Percentiles rank a stretch among this genome's conserved stretches.
Conservation (phyloP, 176 grass and related monocot species). For the Phyllostachys edulis region DNA sequence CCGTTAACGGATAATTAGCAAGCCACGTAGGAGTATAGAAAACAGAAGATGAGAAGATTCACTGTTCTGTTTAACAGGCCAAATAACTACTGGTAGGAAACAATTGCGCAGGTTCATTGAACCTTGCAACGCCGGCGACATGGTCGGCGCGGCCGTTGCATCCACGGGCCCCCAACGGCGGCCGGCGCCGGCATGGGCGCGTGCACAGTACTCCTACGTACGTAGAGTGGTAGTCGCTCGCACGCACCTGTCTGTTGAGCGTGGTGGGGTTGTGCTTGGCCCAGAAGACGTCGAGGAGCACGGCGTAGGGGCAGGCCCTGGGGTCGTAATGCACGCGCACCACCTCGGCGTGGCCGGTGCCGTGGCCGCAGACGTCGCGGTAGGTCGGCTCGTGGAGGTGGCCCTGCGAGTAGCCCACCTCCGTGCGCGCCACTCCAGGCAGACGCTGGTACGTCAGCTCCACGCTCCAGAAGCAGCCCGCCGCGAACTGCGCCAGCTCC, state of each 20-base stretch:
- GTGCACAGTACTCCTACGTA: too few relatives aligned
- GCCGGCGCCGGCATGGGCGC: too few relatives aligned
- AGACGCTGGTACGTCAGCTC: slow-evolving; percentile 84
- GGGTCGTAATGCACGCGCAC: slow-evolving; percentile 83
- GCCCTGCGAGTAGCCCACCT: slow-evolving; percentile 91
- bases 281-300: slow-evolving; percentile 84
- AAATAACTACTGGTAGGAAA: background rate
- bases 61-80: background rate
- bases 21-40: background rate
- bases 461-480: slow-evolving; percentile 97
- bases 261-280: slow-evolving; percentile 85
- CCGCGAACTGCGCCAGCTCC: slow-evolving; percentile 78
- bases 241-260: slow-evolving; percentile 65
- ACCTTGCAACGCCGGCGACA: slow-evolving; percentile 18
- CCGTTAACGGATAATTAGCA: background rate
- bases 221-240: too few relatives aligned
- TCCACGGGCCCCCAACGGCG: background rate
- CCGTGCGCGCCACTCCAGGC: slow-evolving; percentile 77
- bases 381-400: slow-evolving; percentile 58
- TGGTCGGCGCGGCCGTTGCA: background rate
- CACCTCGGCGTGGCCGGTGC: slow-evolving; percentile 81
- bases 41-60: background rate
- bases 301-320: slow-evolving; percentile 52
- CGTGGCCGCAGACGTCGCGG: slow-evolving; percentile 51
- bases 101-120: slow-evolving; percentile 15